A percentile compares a stretch with the other conserved stretches of the same genome.
Conservation (phyloP, 768 basidiomycete genomes). For the Dioszegia aurantiaca region DNA sequence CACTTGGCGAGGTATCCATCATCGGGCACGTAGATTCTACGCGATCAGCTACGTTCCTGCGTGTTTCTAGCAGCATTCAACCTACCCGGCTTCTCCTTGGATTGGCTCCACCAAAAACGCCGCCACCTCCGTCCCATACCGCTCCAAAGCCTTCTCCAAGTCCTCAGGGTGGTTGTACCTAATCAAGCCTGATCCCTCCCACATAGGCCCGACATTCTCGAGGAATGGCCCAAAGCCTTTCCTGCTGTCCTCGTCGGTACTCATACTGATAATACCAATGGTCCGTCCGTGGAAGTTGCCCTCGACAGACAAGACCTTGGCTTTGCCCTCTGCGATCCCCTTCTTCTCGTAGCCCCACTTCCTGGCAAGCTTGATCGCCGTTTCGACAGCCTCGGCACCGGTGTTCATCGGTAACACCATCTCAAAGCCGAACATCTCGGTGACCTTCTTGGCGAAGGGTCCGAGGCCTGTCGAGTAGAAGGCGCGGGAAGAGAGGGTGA, state of each 20-base stretch:
- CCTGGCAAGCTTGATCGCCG: slow-evolving; percentile 87
- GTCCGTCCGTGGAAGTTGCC: slow-evolving; percentile 98
- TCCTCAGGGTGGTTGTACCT: slow-evolving; percentile 81
- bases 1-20: slow-evolving; percentile 77
- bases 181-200: slow-evolving; percentile 61
- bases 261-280: slow-evolving; percentile 78
- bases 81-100: slow-evolving; percentile 96
- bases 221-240: slow-evolving; percentile 89
- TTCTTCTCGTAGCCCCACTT: slow-evolving; percentile 96
- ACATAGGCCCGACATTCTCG: slow-evolving; percentile 75
- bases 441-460: slow-evolving; percentile 79
- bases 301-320: slow-evolving; percentile 76
- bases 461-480: slow-evolving; percentile 94
- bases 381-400: slow-evolving; percentile 97
- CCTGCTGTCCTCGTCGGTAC: slow-evolving; percentile 87
- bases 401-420: slow-evolving; percentile 99
- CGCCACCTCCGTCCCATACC: slow-evolving; percentile 77
- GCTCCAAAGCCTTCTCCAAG: slow-evolving; percentile 72
- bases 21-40: slow-evolving; percentile 85
- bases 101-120: slow-evolving; percentile 97
- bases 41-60: slow-evolving; percentile 4
- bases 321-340: slow-evolving; percentile 73
- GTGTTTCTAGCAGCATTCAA: slow-evolving; percentile 14
- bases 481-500: slow-evolving; percentile 91
- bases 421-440: slow-evolving; percentile 81